Evolutionary conservation across 805 yeast genomes (phyloP).

Genomic region (Candida endomychidarum): DNA sequence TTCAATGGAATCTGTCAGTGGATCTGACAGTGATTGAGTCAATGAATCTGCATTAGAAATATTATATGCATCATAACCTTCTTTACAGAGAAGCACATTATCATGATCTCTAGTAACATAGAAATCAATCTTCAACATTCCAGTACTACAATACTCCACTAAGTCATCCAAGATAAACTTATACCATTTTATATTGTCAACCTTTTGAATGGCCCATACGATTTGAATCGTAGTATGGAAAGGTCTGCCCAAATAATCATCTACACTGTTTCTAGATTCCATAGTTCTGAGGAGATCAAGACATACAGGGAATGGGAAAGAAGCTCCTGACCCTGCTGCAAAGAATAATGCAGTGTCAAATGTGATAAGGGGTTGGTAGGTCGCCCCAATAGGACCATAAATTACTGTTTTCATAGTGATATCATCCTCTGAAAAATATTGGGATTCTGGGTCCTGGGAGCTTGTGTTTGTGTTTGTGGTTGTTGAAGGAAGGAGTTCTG

Average conservation of each 20-base stretch:
- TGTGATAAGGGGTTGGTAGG: slow-evolving; percentile 38
- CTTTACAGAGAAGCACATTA: background rate
- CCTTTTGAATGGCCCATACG: slow-evolving; percentile 31
- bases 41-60: too few relatives aligned
- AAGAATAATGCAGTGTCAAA: slow-evolving; percentile 43
- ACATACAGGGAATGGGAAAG: slow-evolving; percentile 47
- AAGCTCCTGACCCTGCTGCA: slow-evolving; percentile 47
- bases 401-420: slow-evolving; percentile 34
- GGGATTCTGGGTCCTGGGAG: background rate
- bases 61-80: too few relatives aligned
- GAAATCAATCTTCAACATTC: slow-evolving; percentile 25
- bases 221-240: slow-evolving; percentile 24
- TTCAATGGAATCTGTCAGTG: too few relatives aligned
- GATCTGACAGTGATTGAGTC: too few relatives aligned
- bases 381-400: slow-evolving; percentile 50
- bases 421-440: slow-evolving; percentile 5
- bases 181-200: slow-evolving; percentile 36
- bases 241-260: slow-evolving; percentile 38
- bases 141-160: slow-evolving; percentile 21
- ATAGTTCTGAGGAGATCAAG: slow-evolving; percentile 36
- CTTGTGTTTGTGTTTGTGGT: background rate
- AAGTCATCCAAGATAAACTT: slow-evolving; percentile 32
- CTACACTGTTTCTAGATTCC: slow-evolving; percentile 21
- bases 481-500: slow-evolving; percentile 12
- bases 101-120: slow-evolving; percentile 22